Base-by-base conservation (phyloP, 1,139 yeast genomes). In the Protomyces pachydermus region DNA sequence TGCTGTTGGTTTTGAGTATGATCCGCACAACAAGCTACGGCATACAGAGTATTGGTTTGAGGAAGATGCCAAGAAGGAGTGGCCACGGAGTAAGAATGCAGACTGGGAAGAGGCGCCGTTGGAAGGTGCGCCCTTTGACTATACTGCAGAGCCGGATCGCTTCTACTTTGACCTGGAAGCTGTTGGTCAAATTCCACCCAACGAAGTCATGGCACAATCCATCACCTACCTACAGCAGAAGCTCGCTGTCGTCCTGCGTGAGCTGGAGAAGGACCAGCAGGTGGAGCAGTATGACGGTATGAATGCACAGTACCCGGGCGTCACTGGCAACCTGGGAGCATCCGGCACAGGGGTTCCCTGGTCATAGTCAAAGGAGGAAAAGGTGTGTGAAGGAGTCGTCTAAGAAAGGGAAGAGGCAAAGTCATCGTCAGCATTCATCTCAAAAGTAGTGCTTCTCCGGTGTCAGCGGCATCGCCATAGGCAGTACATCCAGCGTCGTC, bases 31-130 rank as follows among this genome's bases (percentile, higher is more conserved):
- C 76, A 95, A 93, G 77, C 81, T 95, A 71, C 87, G 87, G 72
- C 98, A 93, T 74, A 93, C 98, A 0, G 97, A 91, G 71, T 88
- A 83, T 73, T 93, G 99, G 99, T 90, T 87, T 74, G 98, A 93
- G 76, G 95, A 86, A 68, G 88, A 86, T 73, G 87, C 89, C 42
- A 90, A 84, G 53, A 83, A 81, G 56, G 99, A 93, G 78, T 93
- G 99, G 99, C 72, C 72, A 12, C 83, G 81, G 70, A 84, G 91
- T 56, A 84, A 83, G 69, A 93, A 95, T 76, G 84, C 95, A 70
- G 96, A 89, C 71, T 93, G 95, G 87, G 99, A 93, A 78, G 98
- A 93, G 74, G 70, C 67, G 50, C 58, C 66, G 10, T 85, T 85
- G 71, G 91, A 91, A 28, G 95, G 87, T 66, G 97, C 91, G 58